A percentile compares a stretch with the other conserved stretches of the same genome.
phyloP scores from a whole-genome alignment of 495 filamentous ascomycete species.

The Cudoniella acicularis region DNA sequence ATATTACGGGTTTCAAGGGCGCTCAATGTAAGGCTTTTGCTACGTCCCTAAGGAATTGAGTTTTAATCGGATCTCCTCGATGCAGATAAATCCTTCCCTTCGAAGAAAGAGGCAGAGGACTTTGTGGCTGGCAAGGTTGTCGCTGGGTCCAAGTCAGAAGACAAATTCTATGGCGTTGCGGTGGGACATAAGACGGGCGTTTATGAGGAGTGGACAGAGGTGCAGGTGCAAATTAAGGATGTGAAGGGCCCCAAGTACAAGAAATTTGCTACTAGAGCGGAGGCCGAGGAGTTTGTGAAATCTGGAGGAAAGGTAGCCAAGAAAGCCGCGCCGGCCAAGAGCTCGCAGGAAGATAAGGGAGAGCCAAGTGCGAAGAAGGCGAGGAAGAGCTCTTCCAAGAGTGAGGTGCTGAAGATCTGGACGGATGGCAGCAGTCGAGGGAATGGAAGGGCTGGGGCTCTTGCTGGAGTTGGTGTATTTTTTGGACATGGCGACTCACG shows the following conservation, averaged over 20 bases:
- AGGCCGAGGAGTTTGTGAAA: constrained; percentile 72
- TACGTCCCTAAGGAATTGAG: too few species aligned
- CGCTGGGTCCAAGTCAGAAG: constrained; percentile 21
- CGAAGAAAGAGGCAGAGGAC: constrained; percentile 68
- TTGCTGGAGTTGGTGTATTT: constrained; percentile 83
- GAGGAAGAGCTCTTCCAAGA: constrained; percentile 35
- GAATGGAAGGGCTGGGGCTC: constrained; percentile 70
- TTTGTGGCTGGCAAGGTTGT: constrained; percentile 64
- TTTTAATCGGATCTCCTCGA: too few species aligned
- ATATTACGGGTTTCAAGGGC: constrained; percentile 82
- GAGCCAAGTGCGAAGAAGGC: constrained; percentile 34
- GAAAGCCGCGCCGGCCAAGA: constrained; percentile 18
- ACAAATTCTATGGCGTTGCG: constrained; percentile 82
- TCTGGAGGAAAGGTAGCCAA: constrained; percentile 32
- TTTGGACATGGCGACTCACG: constrained; percentile 72
- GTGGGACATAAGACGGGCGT: constrained; percentile 78
- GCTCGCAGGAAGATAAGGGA: constrained; percentile 29
- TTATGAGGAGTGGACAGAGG: constrained; percentile 82
- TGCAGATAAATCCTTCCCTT: constrained; percentile 89
- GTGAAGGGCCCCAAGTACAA: constrained; percentile 76
- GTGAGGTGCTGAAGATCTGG: constrained; percentile 64
- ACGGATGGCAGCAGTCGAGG: constrained; percentile 82
- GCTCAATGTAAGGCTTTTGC: constrained; percentile 60
- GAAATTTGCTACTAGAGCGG: constrained; percentile 69
- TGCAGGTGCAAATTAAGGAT: constrained; percentile 71